Conservation (phyloP, 129 eudicot genomes). For the Mikania micrantha region DNA sequence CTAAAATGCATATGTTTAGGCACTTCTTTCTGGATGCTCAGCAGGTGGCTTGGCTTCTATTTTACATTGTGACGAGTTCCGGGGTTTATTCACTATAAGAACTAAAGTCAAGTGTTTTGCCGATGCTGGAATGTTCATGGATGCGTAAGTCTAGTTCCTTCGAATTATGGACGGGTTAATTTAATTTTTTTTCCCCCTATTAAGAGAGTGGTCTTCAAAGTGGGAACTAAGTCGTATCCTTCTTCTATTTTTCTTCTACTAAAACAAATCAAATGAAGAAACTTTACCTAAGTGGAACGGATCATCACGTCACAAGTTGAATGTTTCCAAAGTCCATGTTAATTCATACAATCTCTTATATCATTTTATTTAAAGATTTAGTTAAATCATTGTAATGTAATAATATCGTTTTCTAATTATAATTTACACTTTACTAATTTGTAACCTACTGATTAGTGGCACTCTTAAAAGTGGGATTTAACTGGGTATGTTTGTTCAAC, state of each 20-base stretch:
- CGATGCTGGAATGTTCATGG: slow-evolving; percentile 46
- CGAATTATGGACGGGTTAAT: background rate
- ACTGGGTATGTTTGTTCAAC: too few relatives aligned
- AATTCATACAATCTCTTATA: background rate
- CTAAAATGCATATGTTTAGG: slow-evolving; percentile 20
- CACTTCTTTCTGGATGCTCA: slow-evolving; percentile 46
- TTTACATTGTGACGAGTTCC: slow-evolving; percentile 41
- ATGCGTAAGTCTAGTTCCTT: slow-evolving; percentile 27
- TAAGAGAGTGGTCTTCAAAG: too few relatives aligned
- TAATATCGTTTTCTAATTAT: background rate
- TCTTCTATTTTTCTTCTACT: too few relatives aligned
- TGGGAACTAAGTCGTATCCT: too few relatives aligned
- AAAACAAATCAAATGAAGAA: background rate
- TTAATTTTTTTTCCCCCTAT: too few relatives aligned
- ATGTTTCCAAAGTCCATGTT: too few relatives aligned
- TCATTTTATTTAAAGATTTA: background rate
- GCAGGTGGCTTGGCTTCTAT: slow-evolving; percentile 47
- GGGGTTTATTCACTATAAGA: slow-evolving; percentile 26
- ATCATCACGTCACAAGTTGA: too few relatives aligned
- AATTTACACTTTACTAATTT: background rate
- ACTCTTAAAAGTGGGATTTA: too few relatives aligned
- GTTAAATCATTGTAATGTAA: background rate
- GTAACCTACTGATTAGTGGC: too few relatives aligned
- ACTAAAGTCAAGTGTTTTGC: slow-evolving; percentile 43
- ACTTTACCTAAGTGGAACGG: background rate